Evolutionary conservation across 495 filamentous ascomycete genomes (phyloP), one percentile per base, ranked within the genome.

Genomic region (Penicillium paxilli): DNA sequence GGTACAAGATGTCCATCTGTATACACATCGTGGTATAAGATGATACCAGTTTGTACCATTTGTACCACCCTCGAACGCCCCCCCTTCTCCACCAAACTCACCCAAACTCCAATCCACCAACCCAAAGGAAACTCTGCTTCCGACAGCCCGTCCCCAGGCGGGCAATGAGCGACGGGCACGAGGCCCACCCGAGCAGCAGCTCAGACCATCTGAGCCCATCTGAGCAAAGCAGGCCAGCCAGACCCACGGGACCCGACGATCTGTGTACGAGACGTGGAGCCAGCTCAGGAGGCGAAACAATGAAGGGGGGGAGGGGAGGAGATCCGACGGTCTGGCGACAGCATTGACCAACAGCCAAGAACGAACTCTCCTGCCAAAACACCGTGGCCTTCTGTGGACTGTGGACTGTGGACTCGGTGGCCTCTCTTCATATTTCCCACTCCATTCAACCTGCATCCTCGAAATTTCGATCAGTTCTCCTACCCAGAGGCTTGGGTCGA

Each of bases 191-290:
- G n/a, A 7, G 35, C 5, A 38, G 35, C 35, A 38, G 8, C 35
- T 38, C 35, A 16, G 35, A 38, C 35, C 16, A 38, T 38, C 35
- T 19, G 16, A 38, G 20, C 40, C 40, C 40, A 42, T 21, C 21
- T 21, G 40, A 42, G 20, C 40, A 20, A 21, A 21, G 20, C 9
- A 42, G 40, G 19, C 19, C 20, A 42, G 21, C 21, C 5, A 8
- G 40, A 42, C 40, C 40, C 40, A 42, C 40, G 40, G 40, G 40
- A 23, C 40, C 40, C 40, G 40, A 23, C 40, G 40, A 42, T 42
- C 40, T 21, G 33, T 42, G 17, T 42, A 38, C 35, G 35, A 38
- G 35, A 38, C 35, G 35, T 38, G 35, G 35, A 38, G 35, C 35
- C 35, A 16, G 35, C 35, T 38, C 35, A 38, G 35, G 35, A 38